These are phyloP conservation scores for Xylaria sp. DNA, from an alignment of 2,329 filamentous ascomycete genomes.

Conservation along the genomic window DNA sequence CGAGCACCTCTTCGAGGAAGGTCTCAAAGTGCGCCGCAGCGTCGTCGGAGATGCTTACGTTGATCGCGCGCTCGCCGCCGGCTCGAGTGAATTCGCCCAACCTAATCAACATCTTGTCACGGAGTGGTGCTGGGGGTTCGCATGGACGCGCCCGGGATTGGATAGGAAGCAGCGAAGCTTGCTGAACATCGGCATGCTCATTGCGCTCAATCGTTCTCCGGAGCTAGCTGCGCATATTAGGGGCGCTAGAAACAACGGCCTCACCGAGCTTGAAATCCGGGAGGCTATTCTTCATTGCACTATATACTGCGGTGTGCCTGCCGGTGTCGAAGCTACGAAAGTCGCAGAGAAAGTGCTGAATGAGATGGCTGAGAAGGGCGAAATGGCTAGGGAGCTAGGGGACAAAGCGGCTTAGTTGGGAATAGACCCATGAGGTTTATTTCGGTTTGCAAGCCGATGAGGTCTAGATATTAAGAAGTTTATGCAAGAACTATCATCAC, in stretches of 20 bases:
- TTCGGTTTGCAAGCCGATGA: background rate
- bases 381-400: slow-evolving; percentile 46
- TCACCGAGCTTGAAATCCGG: slow-evolving; percentile 70
- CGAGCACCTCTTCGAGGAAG: slow-evolving; percentile 69
- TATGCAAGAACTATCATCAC: background rate
- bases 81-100: slow-evolving; percentile 67
- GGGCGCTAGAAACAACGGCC: slow-evolving; percentile 71
- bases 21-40: slow-evolving; percentile 67
- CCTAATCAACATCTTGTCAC: slow-evolving; percentile 72
- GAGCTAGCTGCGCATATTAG: slow-evolving; percentile 72
- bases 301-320: slow-evolving; percentile 57
- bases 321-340: slow-evolving; percentile 56
- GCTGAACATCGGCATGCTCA: slow-evolving; percentile 71
- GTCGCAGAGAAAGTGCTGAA: slow-evolving; percentile 49
- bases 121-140: slow-evolving; percentile 72
- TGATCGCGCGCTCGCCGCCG: slow-evolving; percentile 64
- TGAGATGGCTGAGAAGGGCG: slow-evolving; percentile 49
- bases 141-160: slow-evolving; percentile 72
- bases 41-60: slow-evolving; percentile 73
- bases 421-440: background rate
- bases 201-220: slow-evolving; percentile 66
- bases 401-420: slow-evolving; percentile 37
- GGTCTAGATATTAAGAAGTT: background rate
- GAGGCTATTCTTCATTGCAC: slow-evolving; percentile 65
- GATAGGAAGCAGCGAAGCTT: slow-evolving; percentile 69